Evolutionary conservation across 2,329 filamentous ascomycete genomes (phyloP).

Genomic region (Hysterium pulicare): DNA sequence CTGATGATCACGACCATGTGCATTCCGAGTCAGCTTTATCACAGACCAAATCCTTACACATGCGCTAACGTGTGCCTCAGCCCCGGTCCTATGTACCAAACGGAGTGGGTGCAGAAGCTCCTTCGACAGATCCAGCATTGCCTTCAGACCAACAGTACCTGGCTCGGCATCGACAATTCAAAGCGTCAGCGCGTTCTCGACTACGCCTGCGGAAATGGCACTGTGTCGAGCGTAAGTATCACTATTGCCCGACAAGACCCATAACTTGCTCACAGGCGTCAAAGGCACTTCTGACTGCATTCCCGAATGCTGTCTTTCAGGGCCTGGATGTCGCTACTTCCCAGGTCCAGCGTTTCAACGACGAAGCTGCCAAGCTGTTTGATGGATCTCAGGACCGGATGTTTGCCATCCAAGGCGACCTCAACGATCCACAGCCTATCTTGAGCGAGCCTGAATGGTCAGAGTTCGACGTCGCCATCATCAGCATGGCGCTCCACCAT

Average conservation of each 20-base stretch:
- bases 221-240: conserved; percentile 3
- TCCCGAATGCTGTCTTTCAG: conserved; percentile 5
- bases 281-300: conserved; percentile 3
- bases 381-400: conserved; percentile 1
- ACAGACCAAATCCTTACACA: too few species aligned
- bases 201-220: conserved; percentile 6
- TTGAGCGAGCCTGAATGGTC: conserved; percentile 4
- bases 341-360: conserved; percentile 9
- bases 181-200: too few species aligned
- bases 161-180: too few species aligned
- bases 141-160: too few species aligned
- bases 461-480: too few species aligned
- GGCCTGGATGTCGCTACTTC: conserved; percentile 5
- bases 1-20: too few species aligned
- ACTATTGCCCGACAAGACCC: neutral
- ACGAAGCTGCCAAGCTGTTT: conserved; percentile 1
- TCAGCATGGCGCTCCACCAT: too few species aligned
- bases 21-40: too few species aligned
- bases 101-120: too few species aligned
- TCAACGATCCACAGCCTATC: neutral
- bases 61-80: too few species aligned
- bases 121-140: too few species aligned
- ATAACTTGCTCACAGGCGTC: neutral
- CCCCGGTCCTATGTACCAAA: too few species aligned
- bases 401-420: conserved; percentile 7